Evolutionary conservation across 2,329 filamentous ascomycete genomes (phyloP), one percentile per base, ranked within the genome.

Genomic region (Talaromyces amestolkiae): DNA sequence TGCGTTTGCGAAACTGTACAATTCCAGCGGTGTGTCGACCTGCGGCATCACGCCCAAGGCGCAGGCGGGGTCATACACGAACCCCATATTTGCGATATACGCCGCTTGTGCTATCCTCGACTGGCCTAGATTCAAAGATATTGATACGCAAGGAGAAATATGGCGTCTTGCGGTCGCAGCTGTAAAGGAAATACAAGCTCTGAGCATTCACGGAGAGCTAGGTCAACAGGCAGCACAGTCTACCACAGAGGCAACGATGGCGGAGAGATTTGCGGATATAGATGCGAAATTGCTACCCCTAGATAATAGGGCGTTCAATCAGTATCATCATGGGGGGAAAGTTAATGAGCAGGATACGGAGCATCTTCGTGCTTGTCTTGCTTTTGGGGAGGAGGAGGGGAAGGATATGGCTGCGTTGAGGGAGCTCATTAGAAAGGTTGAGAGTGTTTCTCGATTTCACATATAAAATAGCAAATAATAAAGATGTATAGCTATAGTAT

Each of bases 341-440:
- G 47, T 51, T 17, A 51, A 51, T 51, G 47, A 51, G 47, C 47
- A 51, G 24, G 47, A 51, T 51, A 51, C 47, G 24, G 24, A 51
- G 13, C 47, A 51, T 31, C 47, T 51, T 31, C 47, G 47, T 51
- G 47, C 47, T 31, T 51, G 47, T 31, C 7, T 51, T 31, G 24
- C 13, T 17, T 51, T 51, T 31, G 47, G 47, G 22, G 24, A 51
- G 24, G 24, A 15, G 15, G 24, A 51, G 47, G 47, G 47, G 24
- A 51, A 31, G 47, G 47, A 51, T 31, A 27, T 51, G 47, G 15
- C 49, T 53, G 49, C 49, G 49, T n/a, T 53, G 49, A 53, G 27
- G 27, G 49, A n/a, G 9, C 33, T 53, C 17, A 3, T 53, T n/a
- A 31, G 49, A 5, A 31, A 19, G 8, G 49, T 53, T 5, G 24